Percentiles rank a stretch among this genome's conserved stretches.
Conservation (phyloP, 495 filamentous ascomycete species). For the Cenococcum geophilum region DNA sequence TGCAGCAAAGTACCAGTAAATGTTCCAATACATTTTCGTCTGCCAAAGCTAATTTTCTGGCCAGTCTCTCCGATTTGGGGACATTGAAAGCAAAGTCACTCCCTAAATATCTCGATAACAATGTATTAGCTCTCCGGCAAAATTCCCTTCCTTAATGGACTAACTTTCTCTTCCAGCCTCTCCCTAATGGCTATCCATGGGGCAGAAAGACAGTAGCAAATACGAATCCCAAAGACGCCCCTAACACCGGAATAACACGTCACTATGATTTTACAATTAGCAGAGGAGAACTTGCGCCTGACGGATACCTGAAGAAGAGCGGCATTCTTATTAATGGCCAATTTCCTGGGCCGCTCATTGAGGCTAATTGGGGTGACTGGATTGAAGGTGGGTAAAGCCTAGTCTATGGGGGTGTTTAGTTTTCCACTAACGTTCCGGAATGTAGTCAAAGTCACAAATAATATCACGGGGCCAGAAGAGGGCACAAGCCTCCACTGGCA, state of each 20-base stretch:
- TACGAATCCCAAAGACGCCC: conserved; percentile 15
- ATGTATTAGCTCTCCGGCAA: neutral
- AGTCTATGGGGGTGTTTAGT: neutral
- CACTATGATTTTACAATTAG: conserved; percentile 38
- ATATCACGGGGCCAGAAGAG: neutral
- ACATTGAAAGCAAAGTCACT: neutral
- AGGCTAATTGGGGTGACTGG: conserved; percentile 34
- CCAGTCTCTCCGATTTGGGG: neutral
- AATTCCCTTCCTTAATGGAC: conserved; percentile 22
- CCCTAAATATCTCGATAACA: neutral
- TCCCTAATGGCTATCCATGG: conserved; percentile 15
- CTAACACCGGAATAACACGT: conserved; percentile 35
- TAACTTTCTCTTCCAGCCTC: conserved; percentile 15
- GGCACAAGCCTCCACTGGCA: conserved; percentile 7
- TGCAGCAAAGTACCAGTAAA: neutral
- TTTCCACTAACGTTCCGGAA: neutral
- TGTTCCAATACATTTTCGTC: neutral
- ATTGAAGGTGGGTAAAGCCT: conserved; percentile 14
- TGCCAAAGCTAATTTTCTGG: neutral
- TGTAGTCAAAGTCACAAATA: conserved; percentile 4
- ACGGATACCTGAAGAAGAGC: conserved; percentile 28
- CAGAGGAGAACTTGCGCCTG: conserved; percentile 26
- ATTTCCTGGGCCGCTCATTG: conserved; percentile 32
- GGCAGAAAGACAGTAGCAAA: neutral
- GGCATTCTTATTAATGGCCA: conserved; percentile 30